Percentiles rank a stretch among this genome's conserved stretches.
phyloP scores from a whole-genome alignment of 2,329 filamentous ascomycete species.

The Didymella exigua region DNA sequence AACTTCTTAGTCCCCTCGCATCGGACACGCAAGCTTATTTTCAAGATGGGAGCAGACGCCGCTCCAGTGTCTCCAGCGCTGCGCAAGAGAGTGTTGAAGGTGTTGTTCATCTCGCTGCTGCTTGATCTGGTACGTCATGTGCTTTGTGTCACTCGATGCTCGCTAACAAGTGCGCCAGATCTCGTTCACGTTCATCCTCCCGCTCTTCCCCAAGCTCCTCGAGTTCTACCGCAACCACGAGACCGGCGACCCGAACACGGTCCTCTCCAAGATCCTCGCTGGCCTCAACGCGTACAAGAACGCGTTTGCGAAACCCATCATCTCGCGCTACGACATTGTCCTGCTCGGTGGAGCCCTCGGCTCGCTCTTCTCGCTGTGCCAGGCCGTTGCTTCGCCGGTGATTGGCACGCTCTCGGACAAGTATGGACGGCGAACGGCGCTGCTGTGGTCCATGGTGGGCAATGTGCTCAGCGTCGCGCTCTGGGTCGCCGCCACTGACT shows the following conservation, averaged over 20 bases:
- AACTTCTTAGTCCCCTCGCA: constrained; percentile 7
- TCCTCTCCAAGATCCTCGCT: constrained; percentile 78
- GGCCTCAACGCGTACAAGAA: constrained; percentile 95
- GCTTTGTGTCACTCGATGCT: constrained; percentile 16
- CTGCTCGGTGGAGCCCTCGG: constrained; percentile 91
- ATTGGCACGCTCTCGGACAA: constrained; percentile 89
- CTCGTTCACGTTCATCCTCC: constrained; percentile 97
- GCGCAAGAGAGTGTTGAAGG: constrained; percentile 81
- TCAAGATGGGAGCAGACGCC: constrained; percentile 27
- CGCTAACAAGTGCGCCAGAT: constrained; percentile 63
- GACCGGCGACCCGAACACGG: constrained; percentile 61
- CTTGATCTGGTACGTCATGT: constrained; percentile 76
- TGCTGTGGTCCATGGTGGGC: constrained; percentile 89
- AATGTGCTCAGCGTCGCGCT: constrained; percentile 93
- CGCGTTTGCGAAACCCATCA: constrained; percentile 88
- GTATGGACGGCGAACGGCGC: constrained; percentile 82
- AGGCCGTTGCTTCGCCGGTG: constrained; percentile 88
- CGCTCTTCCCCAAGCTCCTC: constrained; percentile 91
- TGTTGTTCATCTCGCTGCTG: constrained; percentile 87
- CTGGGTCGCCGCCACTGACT: constrained; percentile 93
- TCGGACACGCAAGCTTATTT: neutral
- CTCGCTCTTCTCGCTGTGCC: constrained; percentile 89
- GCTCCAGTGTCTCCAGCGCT: constrained; percentile 50
- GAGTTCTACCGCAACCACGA: constrained; percentile 94
- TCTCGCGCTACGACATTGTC: constrained; percentile 95